These are phyloP conservation scores for Hyphodiscus sp. DNA, from an alignment of 2,329 filamentous ascomycete species.

Conservation along the genomic window DNA sequence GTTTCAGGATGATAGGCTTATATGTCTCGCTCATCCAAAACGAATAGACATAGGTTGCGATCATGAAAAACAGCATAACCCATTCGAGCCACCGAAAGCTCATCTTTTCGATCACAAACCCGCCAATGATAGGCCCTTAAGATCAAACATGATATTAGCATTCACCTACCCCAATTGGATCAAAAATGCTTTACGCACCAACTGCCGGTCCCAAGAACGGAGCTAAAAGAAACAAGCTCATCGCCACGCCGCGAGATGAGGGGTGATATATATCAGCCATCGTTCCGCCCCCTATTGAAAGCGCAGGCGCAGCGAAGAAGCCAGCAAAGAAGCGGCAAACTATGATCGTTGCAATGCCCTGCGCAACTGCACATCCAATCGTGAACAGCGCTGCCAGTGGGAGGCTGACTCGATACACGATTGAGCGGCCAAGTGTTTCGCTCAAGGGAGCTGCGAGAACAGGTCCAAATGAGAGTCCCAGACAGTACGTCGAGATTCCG, in stretches of 20 bases:
- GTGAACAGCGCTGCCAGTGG: slow-evolving; percentile 48
- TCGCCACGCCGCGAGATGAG: background rate
- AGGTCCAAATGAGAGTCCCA: slow-evolving; percentile 51
- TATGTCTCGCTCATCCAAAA: slow-evolving; percentile 14
- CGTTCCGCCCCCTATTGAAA: background rate
- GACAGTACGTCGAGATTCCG: background rate
- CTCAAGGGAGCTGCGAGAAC: slow-evolving; percentile 50
- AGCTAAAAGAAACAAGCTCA: slow-evolving; percentile 1
- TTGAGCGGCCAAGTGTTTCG: slow-evolving; percentile 49
- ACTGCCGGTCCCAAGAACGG: slow-evolving; percentile 12
- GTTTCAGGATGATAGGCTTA: slow-evolving; percentile 9
- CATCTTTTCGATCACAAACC: slow-evolving; percentile 6
- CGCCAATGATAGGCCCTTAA: slow-evolving; percentile 12
- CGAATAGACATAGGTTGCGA: slow-evolving; percentile 6
- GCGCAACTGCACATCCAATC: background rate
- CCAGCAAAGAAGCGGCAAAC: slow-evolving; percentile 1
- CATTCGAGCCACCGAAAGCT: slow-evolving; percentile 15
- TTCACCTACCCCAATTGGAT: background rate
- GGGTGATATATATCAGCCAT: background rate
- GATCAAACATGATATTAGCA: background rate
- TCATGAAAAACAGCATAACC: slow-evolving; percentile 10
- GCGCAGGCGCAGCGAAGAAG: background rate
- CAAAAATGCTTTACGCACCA: background rate
- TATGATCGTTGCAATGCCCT: background rate
- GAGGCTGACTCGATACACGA: slow-evolving; percentile 43